These are phyloP conservation scores for Camellia lanceoleosa DNA, from an alignment of 148 eudicot species.

Conservation along the genomic window DNA sequence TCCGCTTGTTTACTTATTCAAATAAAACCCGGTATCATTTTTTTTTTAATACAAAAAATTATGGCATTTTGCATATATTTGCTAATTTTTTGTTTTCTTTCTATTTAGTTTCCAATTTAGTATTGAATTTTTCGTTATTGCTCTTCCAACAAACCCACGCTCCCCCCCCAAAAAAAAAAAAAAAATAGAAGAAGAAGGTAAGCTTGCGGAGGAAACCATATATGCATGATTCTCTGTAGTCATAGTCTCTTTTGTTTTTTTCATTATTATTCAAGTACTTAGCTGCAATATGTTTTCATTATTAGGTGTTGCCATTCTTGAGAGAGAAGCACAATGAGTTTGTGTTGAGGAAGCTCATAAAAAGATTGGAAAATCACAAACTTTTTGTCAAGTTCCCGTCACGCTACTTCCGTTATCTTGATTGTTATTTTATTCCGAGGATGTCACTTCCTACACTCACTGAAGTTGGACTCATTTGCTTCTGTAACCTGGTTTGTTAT, in stretches of 20 bases:
- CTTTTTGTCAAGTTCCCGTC: slow-evolving; percentile 44
- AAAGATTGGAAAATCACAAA: slow-evolving; percentile 41
- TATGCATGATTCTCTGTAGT: too few species aligned
- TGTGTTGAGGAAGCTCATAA: slow-evolving; percentile 40
- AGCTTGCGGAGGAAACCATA: too few species aligned
- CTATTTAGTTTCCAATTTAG: too few species aligned
- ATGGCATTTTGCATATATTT: too few species aligned
- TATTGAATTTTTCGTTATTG: too few species aligned
- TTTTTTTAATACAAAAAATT: too few species aligned
- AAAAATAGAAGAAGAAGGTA: too few species aligned
- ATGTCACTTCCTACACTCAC: slow-evolving; percentile 27
- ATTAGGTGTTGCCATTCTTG: slow-evolving; percentile 30
- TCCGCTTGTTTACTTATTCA: too few species aligned
- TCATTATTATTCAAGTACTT: background rate
- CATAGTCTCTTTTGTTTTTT: background rate
- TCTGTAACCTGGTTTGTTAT: slow-evolving; percentile 35
- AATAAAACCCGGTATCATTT: too few species aligned
- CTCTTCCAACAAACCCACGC: too few species aligned
- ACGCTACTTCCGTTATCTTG: slow-evolving; percentile 41
- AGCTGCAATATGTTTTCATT: background rate
- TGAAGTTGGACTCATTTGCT: slow-evolving; percentile 38
- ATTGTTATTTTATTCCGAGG: slow-evolving; percentile 40
- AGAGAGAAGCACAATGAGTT: slow-evolving; percentile 37
- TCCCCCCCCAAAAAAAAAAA: too few species aligned
- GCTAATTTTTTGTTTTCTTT: too few species aligned